Base-by-base conservation (phyloP, 2,329 filamentous ascomycete genomes). In the Berkeleyomyces basicola region DNA sequence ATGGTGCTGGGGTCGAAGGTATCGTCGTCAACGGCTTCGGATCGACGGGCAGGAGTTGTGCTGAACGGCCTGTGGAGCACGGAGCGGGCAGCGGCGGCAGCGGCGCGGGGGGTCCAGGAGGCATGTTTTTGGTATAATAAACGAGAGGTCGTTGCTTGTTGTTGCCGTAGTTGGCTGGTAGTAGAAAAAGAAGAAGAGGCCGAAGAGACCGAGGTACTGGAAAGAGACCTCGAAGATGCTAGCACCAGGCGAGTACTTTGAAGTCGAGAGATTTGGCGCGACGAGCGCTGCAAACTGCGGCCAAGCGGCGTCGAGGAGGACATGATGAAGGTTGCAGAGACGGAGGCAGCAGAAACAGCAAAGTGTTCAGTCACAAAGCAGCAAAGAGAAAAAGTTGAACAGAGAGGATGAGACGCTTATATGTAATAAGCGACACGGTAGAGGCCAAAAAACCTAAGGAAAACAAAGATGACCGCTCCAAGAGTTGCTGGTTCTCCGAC, bases 1-100 rank as follows among this genome's bases (percentile, higher is more conserved):
- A 91, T 78, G 62, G 73, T 75, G 33, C 76, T 74, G 7, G 85
- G 85, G 70, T 90, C 85, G 68, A 89, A 88, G 63, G 76, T 70
- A 43, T 82, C 81, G 40, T 70, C 51, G n/a, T 39, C 7, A 36
- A 2, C 4, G 36, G 33, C 31, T 55, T 55, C 67, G 66, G 67
- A 66, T 44, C 71, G 68, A 36, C 75, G 71, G 11, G 67, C 61
- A 16, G 67, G 61, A n/a, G 69, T 58, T 16, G 61, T 59, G 55
- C 58, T 51, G 43, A 58, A 44, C 10, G 53, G n/a, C 10, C 59
- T 31, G 39, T 43, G 49, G 57, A 14, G 23, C 44, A 62, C 58
- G 14, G 61, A 46, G 46, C 53, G 39, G 44, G 58, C 36, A 10
- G 60, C 53, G 55, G 62, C 49, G 44, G 59, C 11, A 42, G 66